A percentile compares a stretch with the other conserved stretches of the same genome.
phyloP scores from a whole-genome alignment of 257 asterid genomes.

The Solanum pinnatisectum region DNA sequence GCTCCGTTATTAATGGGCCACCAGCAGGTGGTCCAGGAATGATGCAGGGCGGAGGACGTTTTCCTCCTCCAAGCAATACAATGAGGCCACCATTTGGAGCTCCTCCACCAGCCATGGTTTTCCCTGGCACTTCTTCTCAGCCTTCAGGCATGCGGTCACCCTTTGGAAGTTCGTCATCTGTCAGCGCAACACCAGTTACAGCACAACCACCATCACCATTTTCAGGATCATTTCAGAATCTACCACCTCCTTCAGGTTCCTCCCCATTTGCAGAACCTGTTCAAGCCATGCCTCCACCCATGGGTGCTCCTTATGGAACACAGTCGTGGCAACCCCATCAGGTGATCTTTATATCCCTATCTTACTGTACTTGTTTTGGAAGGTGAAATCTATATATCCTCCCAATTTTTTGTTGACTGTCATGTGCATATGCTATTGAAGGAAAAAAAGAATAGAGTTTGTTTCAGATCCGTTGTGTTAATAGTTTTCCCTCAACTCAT shows the following conservation, averaged over 20 bases:
- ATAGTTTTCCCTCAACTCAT: neutral
- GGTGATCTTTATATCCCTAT: conserved; percentile 33
- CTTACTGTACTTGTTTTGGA: neutral
- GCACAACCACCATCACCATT: conserved; percentile 64
- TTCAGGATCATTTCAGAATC: conserved; percentile 39
- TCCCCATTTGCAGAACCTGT: conserved; percentile 56
- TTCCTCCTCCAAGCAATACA: conserved; percentile 55
- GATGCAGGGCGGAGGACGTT: conserved; percentile 43
- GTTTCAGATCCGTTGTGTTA: neutral
- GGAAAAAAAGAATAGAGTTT: neutral
- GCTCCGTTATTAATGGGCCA: conserved; percentile 62
- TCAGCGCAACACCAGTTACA: conserved; percentile 25
- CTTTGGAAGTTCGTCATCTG: conserved; percentile 68
- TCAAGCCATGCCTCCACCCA: conserved; percentile 43
- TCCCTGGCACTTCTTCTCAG: conserved; percentile 45
- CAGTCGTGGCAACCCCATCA: conserved; percentile 80
- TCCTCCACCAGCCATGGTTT: conserved; percentile 38
- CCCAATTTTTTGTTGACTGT: neutral
- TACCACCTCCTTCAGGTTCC: conserved; percentile 62
- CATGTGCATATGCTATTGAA: neutral
- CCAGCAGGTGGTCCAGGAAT: conserved; percentile 44
- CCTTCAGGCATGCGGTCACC: conserved; percentile 55
- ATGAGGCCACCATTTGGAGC: conserved; percentile 53
- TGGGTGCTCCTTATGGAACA: conserved; percentile 63
- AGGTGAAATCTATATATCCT: neutral